These are phyloP conservation scores for Thecaphora frezii DNA, from an alignment of 1,284 basidiomycete species.

Conservation along the genomic window DNA sequence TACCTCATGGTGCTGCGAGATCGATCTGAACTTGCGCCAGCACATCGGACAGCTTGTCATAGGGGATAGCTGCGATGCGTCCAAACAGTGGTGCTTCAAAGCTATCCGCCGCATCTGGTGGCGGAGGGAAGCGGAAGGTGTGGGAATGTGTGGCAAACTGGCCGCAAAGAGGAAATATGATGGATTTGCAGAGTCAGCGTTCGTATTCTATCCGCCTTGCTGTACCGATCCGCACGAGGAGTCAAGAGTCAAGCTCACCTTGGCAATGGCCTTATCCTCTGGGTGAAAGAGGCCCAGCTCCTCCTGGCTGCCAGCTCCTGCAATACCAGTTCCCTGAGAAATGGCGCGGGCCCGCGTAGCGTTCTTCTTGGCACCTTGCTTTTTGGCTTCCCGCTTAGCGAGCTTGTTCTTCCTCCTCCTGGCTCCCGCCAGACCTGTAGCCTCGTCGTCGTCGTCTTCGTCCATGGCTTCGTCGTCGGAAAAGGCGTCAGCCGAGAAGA, in stretches of 20 bases:
- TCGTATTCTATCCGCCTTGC: too few species aligned
- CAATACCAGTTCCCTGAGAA: conserved; percentile 21
- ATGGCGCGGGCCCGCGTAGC: conserved; percentile 21
- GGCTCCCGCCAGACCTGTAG: conserved; percentile 43
- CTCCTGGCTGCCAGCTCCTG: conserved; percentile 16
- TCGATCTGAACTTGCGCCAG: conserved; percentile 24
- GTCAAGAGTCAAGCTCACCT: conserved; percentile 3
- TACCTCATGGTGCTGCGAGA: conserved; percentile 2
- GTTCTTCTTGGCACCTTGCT: conserved; percentile 33
- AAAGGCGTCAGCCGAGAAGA: conserved; percentile 51
- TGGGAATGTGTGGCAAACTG: conserved; percentile 38
- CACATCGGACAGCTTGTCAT: conserved; percentile 26
- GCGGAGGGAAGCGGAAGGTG: conserved; percentile 54
- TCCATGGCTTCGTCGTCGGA: conserved; percentile 51
- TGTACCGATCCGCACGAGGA: too few species aligned
- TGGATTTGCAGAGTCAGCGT: neutral
- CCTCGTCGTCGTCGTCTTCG: conserved; percentile 44
- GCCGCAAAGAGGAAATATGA: neutral
- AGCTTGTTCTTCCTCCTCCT: conserved; percentile 37
- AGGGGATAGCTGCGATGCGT: conserved; percentile 43
- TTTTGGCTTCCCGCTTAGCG: conserved; percentile 31
- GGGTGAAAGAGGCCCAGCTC: conserved; percentile 54
- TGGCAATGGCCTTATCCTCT: conserved; percentile 47
- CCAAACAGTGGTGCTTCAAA: conserved; percentile 54
- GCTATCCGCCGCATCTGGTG: conserved; percentile 45